A percentile compares a stretch with the other conserved stretches of the same genome.
phyloP scores from a whole-genome alignment of 2,329 filamentous ascomycete genomes.

The Neopestalotiopsis rosae region DNA sequence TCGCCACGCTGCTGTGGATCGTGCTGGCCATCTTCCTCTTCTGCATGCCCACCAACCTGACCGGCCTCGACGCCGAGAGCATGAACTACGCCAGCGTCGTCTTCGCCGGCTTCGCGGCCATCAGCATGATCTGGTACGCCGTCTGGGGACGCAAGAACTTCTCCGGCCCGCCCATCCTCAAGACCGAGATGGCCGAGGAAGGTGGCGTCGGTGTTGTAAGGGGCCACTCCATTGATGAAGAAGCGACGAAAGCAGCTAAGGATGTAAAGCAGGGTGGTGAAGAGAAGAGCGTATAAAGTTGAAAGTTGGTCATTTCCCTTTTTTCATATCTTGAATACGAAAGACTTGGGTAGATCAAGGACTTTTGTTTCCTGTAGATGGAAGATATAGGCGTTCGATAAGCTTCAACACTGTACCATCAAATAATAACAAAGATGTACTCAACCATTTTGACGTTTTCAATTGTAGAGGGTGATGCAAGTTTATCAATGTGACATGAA shows the following conservation, averaged over 20 bases:
- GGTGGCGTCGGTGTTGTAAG: constrained; percentile 28
- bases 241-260: constrained; percentile 5
- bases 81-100: constrained; percentile 75
- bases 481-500: too few relatives aligned
- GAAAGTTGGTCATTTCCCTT: neutral
- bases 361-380: neutral
- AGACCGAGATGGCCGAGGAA: constrained; percentile 29
- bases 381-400: neutral
- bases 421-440: neutral
- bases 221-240: constrained; percentile 24
- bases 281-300: constrained; percentile 7
- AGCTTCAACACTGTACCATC: neutral
- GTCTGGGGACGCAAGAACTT: constrained; percentile 67
- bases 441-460: too few relatives aligned
- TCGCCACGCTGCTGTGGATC: constrained; percentile 62
- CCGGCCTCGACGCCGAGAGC: constrained; percentile 53
- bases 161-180: constrained; percentile 55
- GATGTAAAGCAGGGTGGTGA: constrained; percentile 2
- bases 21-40: constrained; percentile 72
- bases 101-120: constrained; percentile 65
- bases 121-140: constrained; percentile 69
- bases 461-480: too few relatives aligned
- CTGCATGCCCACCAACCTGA: constrained; percentile 73
- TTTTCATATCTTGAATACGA: neutral
- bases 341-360: neutral